Evolutionary conservation across 2,329 filamentous ascomycete genomes (phyloP), one percentile per base, ranked within the genome.

Genomic region (Pseudopyricularia cyperi): DNA sequence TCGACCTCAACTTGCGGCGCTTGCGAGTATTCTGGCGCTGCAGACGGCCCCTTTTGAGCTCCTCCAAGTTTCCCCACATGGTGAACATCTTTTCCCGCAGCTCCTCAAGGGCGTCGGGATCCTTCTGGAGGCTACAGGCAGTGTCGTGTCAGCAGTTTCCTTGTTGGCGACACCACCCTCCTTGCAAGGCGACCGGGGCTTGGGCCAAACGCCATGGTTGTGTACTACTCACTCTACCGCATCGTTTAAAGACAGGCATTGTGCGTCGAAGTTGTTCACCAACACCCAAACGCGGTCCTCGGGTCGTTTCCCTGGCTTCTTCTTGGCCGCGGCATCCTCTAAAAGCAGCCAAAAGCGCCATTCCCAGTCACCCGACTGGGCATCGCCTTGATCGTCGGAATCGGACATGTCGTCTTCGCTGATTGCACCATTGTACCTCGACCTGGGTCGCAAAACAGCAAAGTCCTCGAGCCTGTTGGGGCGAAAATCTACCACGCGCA

Each of bases 11-110:
- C 22, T 37, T 48, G n/a, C 44, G 42, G 22, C n/a, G 34, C 51
- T 53, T 53, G 22, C 8, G 3, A 12, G 15, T 17, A n/a, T 37
- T 32, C 19, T 15, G 46, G 9, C n/a, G 19, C 51, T 58, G 59
- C 17, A 55, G 60, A 48, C 59, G 61, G 37, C 51, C 58, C 48
- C 70, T 64, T 62, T 86, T 88, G 48, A 70, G 65, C 62, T 95
- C 88, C 61, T 90, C 82, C 1, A 96, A 71, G 55, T 95, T 79
- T 1, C 91, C 91, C 90, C 91, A 97, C 1, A 96, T 71, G 34
- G 80, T 69, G 62, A 84, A 91, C 52, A 96, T 71, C 58, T 77
- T 82, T 58, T 94, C 79, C 50, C 79, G 76, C 4, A 96, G 67
- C 7, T 64, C 56, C 3, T 59, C 62, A 1, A 93, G 68, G 1